Percentiles rank a stretch among this genome's conserved stretches.
Conservation (phyloP, 108 stramenopile genomes). For the Pseudonitzschia pungens region DNA sequence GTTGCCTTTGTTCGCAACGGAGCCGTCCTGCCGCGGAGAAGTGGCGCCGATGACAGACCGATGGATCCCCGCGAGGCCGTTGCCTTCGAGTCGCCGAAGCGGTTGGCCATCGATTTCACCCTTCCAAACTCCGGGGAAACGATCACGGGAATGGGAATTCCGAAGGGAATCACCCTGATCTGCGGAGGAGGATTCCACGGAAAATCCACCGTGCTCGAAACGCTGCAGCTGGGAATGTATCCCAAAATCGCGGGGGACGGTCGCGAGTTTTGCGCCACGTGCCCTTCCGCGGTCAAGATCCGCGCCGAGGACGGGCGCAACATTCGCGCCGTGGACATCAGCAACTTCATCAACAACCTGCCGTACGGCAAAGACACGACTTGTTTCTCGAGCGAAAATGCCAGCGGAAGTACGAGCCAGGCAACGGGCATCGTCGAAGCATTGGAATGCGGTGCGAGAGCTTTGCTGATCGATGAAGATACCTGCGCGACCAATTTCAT, state of each 20-base stretch:
- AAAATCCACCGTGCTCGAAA: slow-evolving; percentile 89
- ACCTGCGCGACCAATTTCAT: slow-evolving; percentile 96
- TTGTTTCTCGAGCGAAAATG: slow-evolving; percentile 82
- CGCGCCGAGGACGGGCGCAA: slow-evolving; percentile 95
- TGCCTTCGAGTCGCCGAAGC: slow-evolving; percentile 62
- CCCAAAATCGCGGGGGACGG: slow-evolving; percentile 92
- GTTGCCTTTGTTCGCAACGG: slow-evolving; percentile 83
- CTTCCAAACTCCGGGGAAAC: slow-evolving; percentile 40
- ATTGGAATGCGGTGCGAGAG: slow-evolving; percentile 79
- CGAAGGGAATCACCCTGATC: slow-evolving; percentile 86
- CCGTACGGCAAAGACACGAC: slow-evolving; percentile 63
- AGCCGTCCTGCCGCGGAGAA: slow-evolving; percentile 78
- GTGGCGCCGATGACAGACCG: slow-evolving; percentile 67
- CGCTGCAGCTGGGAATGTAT: slow-evolving; percentile 85
- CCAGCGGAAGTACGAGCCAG: slow-evolving; percentile 90
- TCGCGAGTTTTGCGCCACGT: slow-evolving; percentile 82
- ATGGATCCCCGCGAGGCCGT: slow-evolving; percentile 78
- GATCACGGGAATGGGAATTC: slow-evolving; percentile 82
- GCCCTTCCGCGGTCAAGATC: slow-evolving; percentile 75
- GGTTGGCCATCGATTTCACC: slow-evolving; percentile 30
- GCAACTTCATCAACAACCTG: slow-evolving; percentile 90
- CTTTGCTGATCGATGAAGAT: slow-evolving; percentile 91
- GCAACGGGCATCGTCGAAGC: slow-evolving; percentile 88
- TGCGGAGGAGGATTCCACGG: slow-evolving; percentile 97
- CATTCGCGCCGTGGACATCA: slow-evolving; percentile 84